phyloP scores from a whole-genome alignment of 2,329 filamentous ascomycete genomes.

The Purpureocillium takamizusanense region DNA sequence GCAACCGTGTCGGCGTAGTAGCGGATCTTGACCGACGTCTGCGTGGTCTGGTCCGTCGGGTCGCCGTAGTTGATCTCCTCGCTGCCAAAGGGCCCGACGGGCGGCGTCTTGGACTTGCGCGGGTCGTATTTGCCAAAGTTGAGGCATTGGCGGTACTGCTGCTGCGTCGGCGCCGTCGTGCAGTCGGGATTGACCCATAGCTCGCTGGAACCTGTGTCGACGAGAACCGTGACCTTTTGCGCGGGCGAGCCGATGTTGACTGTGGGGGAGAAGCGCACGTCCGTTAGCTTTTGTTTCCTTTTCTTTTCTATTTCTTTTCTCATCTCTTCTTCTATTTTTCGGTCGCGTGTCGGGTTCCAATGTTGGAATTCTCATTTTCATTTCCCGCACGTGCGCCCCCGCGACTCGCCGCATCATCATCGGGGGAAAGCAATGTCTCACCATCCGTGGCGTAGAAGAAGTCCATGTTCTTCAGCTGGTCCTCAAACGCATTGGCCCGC shows the following conservation, averaged over 20 bases:
- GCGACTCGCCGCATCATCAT: too few relatives aligned
- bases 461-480: conserved; percentile 23
- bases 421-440: conserved; percentile 11
- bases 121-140: conserved; percentile 36
- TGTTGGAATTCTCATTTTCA: too few relatives aligned
- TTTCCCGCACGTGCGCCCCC: too few relatives aligned
- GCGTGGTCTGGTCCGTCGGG: conserved; percentile 21
- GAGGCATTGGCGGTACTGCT: conserved; percentile 26
- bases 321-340: too few relatives aligned
- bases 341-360: too few relatives aligned
- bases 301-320: too few relatives aligned
- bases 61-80: conserved; percentile 32
- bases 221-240: conserved; percentile 35
- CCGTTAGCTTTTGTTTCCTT: not conserved
- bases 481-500: conserved; percentile 17
- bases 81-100: conserved; percentile 24
- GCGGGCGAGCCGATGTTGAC: conserved; percentile 32
- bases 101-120: conserved; percentile 26
- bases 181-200: conserved; percentile 48
- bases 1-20: conserved; percentile 38
- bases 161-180: conserved; percentile 22
- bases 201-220: conserved; percentile 45
- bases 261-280: conserved; percentile 13
- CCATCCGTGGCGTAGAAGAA: conserved; percentile 29
- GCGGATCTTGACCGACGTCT: conserved; percentile 28